Conservation (phyloP, 2,329 filamentous ascomycete genomes). For the Ilyonectria mors-panacis region DNA sequence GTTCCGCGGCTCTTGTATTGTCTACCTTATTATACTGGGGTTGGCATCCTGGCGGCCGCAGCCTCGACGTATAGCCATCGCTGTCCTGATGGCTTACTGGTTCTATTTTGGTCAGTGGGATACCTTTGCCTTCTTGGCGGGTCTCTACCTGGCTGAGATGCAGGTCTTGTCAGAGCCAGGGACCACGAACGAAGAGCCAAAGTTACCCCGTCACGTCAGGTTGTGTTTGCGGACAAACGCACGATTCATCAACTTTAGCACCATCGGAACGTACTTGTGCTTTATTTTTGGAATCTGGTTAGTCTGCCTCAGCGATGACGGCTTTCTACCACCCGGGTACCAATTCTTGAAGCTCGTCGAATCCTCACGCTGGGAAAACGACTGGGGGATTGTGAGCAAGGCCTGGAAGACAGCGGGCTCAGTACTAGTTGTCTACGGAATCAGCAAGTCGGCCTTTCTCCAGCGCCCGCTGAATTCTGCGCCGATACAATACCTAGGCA, state of each 20-base stretch:
- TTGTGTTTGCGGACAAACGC: constrained; percentile 4
- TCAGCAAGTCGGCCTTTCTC: constrained; percentile 24
- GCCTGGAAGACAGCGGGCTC: constrained; percentile 32
- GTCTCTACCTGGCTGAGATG: constrained; percentile 30
- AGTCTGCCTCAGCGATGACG: constrained; percentile 29
- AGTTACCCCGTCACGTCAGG: constrained; percentile 16
- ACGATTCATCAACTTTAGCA: constrained; percentile 8
- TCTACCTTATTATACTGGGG: constrained; percentile 23
- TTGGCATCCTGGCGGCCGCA: constrained; percentile 28
- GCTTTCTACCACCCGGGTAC: constrained; percentile 26
- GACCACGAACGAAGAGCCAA: constrained; percentile 6
- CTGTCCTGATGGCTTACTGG: constrained; percentile 23
- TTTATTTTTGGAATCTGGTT: constrained; percentile 29
- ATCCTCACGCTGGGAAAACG: constrained; percentile 26
- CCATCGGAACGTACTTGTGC: constrained; percentile 15
- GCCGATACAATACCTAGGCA: constrained; percentile 29
- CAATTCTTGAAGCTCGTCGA: constrained; percentile 24
- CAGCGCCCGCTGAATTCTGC: constrained; percentile 26
- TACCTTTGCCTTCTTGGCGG: constrained; percentile 25
- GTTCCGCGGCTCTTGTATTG: constrained; percentile 32
- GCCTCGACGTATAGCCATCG: constrained; percentile 21
- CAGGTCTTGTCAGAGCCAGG: constrained; percentile 17
- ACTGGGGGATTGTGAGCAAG: constrained; percentile 27
- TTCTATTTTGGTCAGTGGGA: constrained; percentile 33
- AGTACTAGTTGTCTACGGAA: constrained; percentile 26